Base-by-base conservation (phyloP, 2,329 filamentous ascomycete species). In the Aspergillus viridinutans region DNA sequence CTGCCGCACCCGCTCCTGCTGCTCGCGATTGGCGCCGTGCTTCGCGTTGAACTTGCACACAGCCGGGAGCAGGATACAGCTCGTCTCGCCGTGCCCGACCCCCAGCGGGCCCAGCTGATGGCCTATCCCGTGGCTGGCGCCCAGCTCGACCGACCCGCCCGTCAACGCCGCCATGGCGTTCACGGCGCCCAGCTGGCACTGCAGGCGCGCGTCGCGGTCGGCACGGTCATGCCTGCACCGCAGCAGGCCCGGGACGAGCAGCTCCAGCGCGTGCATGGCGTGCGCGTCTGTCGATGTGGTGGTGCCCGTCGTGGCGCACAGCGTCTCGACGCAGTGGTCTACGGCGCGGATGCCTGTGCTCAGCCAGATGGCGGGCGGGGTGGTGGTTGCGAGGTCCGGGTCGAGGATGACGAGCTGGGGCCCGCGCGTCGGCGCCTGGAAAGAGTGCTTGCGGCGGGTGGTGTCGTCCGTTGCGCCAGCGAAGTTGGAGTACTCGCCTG, bases 71-170 rank as follows among this genome's bases (percentile, higher is more conserved):
- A 83, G 72, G 49, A 81, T 79, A 64, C 79, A 86, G 61, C 80
- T 83, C 28, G 83, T 86, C 67, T 85, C 83, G 10, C 84, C 84
- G 64, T 87, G 83, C 0, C 81, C 79, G 2, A 86, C 83, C 0
- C 83, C 83, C 3, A 83, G 66, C 0, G 83, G 82, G 0, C 81
- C 80, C 0, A 83, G 73, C 68, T 81, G 80, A 63, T 83, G 80
- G 3, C 80, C 80, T 57, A 83, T 82, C 0, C 78, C 80, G 61
- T 83, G 80, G 60, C 79, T 80, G 3, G 76, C 78, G 1, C 78
- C 80, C 35, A 82, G 59, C n/a, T 78, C 70, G 23, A 76, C 74
- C 17, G 50, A 76, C 3, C 67, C 69, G 29, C 67, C 64, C 61
- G 75, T 74, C 40, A 69, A 68, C 7, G 80, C 77, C 2, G 69